Evolutionary conservation across 2,329 filamentous ascomycete genomes (phyloP), one percentile per base, ranked within the genome.

Genomic region (Colletotrichum zoysiae): DNA sequence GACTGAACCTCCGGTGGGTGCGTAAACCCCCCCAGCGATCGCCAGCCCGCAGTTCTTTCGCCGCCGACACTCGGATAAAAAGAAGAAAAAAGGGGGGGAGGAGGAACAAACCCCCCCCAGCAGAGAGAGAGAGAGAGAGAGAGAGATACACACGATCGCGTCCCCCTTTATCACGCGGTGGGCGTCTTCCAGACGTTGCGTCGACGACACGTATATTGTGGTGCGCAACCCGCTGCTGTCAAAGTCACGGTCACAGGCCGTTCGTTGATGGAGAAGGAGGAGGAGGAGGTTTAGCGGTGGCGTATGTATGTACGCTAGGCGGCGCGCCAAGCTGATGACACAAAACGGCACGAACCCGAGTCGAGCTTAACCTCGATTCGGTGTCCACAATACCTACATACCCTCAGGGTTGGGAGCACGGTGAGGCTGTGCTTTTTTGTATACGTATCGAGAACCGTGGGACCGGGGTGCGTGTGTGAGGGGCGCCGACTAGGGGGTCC

Each of bases 291-390:
- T 20, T 16, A 42, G 56, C 40, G 55, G 53, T 33, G 44, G 1
- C n/a, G 6, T 46, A 20, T 8, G 20, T 23, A n/a, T 8, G 20
- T 23, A n/a, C 44, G 44, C 44, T 48, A 50, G 18, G 46, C 18
- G 56, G 46, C 26, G 11, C 35, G 60, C 30, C 44, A 46, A 46
- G 44, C 18, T 46, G 44, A 46, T 46, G 44, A 46, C 44, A 46
- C 58, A 64, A 64, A 67, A 69, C 30, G 65, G 69, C 42, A 68
- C 51, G 46, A 40, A 51, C 55, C 69, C 65, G 69, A 68, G 65
- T 71, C 69, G 65, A 71, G 69, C 65, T 68, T 68, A 55, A 69
- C 65, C 65, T 71, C 59, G 38, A 68, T 59, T 40, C 53, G 44
- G 59, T 44, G 53, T 48, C 50, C 58, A 53, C 53, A 26, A 38